Evolutionary conservation across 164 flowering plant species (phyloP).

Genomic region (Pachysandra terminalis): DNA sequence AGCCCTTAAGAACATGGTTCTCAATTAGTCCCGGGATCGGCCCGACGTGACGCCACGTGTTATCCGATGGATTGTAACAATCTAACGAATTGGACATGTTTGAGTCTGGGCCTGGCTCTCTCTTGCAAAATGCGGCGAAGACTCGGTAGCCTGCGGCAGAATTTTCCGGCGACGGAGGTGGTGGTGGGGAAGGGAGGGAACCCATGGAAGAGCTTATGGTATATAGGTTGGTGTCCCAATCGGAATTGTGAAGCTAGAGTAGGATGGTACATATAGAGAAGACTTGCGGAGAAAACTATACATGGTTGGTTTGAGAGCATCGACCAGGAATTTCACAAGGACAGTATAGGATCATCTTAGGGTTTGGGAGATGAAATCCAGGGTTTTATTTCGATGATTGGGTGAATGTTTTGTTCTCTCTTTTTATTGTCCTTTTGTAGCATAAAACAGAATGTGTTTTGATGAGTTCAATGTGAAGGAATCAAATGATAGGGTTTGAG

Average conservation of each 20-base stretch:
- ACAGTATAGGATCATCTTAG: not conserved
- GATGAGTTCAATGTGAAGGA: not conserved
- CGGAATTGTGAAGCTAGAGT: not conserved
- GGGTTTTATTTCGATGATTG: not conserved
- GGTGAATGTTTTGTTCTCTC: not conserved
- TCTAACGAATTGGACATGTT: conserved; percentile 26
- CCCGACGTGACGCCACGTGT: conserved; percentile 25
- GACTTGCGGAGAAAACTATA: conserved; percentile 8
- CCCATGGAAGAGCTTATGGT: conserved; percentile 20
- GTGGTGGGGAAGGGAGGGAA: conserved; percentile 12
- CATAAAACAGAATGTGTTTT: not conserved
- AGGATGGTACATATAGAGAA: not conserved
- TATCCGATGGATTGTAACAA: conserved; percentile 26
- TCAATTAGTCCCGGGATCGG: conserved; percentile 32
- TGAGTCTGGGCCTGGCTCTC: not conserved
- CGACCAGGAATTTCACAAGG: conserved; percentile 2
- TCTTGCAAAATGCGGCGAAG: conserved; percentile 13
- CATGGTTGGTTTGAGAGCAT: conserved; percentile 13
- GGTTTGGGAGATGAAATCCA: not conserved
- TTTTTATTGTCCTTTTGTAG: too few relatives aligned
- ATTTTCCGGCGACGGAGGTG: conserved; percentile 10
- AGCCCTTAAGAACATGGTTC: conserved; percentile 45
- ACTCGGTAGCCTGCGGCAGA: not conserved
- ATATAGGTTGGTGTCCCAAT: not conserved
- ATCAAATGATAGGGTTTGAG: not conserved